Percentiles rank a stretch among this genome's conserved stretches.
Conservation (phyloP, 1,284 basidiomycete genomes). For the Trametes hirsuta region DNA sequence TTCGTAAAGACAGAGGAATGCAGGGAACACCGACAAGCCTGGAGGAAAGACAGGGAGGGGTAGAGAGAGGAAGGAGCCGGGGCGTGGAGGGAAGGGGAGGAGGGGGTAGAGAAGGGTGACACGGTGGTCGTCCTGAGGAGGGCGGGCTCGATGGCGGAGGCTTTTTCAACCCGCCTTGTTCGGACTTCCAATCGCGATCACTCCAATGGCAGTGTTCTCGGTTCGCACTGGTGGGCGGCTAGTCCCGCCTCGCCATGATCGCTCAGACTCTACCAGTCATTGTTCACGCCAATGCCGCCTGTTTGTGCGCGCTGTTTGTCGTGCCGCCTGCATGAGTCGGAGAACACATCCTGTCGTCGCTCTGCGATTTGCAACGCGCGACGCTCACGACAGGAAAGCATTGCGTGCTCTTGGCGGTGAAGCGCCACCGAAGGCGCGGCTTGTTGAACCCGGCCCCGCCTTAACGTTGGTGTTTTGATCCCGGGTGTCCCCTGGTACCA, state of each 20-base stretch:
- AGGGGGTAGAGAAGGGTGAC: conserved; percentile 15
- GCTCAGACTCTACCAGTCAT: not conserved
- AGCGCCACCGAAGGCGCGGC: no score
- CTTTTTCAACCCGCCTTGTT: conserved; percentile 17
- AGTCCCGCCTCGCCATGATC: conserved; percentile 2
- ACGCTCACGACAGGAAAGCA: no score
- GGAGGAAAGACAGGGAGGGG: conserved; percentile 14
- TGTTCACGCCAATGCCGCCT: not conserved
- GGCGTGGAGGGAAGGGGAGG: conserved; percentile 3
- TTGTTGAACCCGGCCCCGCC: no score
- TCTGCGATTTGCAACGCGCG: no score
- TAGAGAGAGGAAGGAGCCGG: conserved; percentile 13
- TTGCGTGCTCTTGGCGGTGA: no score
- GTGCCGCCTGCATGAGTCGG: not conserved
- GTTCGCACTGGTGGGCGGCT: conserved; percentile 1
- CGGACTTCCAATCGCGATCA: conserved; percentile 23
- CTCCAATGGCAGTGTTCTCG: conserved; percentile 2
- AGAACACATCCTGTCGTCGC: no score
- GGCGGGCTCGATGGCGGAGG: not conserved
- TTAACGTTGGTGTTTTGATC: no score
- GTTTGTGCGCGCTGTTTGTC: not conserved
- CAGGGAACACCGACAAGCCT: conserved; percentile 15
- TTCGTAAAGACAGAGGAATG: conserved; percentile 22
- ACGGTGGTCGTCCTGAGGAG: conserved; percentile 21
- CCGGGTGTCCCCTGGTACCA: no score